Base-by-base conservation (phyloP, 345 rosid genomes). In the Durio zibethinus region DNA sequence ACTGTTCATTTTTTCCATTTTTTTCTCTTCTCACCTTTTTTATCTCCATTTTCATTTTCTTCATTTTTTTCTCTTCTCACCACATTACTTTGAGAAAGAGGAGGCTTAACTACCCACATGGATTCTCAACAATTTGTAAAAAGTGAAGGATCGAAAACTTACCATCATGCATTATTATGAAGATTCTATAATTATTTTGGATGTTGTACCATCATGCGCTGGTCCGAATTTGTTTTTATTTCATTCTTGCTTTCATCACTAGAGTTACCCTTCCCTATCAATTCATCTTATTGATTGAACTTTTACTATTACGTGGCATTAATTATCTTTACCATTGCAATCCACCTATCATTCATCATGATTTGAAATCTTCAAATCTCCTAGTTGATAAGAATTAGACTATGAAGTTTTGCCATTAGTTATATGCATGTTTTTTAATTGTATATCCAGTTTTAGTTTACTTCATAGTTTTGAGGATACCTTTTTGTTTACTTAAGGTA, bases 281-380 rank as follows among this genome's bases (percentile, higher is more conserved):
- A 33, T 64, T 47, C 35, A 64, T 77, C 68, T 77, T 77, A 18
- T 57, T 61, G 18, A 54, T 79, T 53, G 56, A 78, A 75, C 74
- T 52, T 75, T 79, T 67, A 36, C 90, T 92, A 98, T 98, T 91
- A 78, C 91, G 97, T 67, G 99, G 99, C 72, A 82, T 95, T 97
- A 95, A 89, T 86, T 95, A 95, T 84, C 98, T 95, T 87, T 98
- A 95, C 85, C 87, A 86, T 82, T 90, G 74, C 86, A 92, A 85
- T 81, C 99, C 99, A 21, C 98, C 98, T 29, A 87, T 96, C 74
- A 88, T 96, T 85, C 99, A 96, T 82, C 97, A 97, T 79, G 99
- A 96, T 85, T 89, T 96, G 89, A 96, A 94, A 93, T 93, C 98
- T 64, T 92, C 98, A 66, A 94, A 96, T 89, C 93, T 96, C 66